Evolutionary conservation across 2,329 filamentous ascomycete genomes (phyloP).

Genomic region (Xylaria sp.): DNA sequence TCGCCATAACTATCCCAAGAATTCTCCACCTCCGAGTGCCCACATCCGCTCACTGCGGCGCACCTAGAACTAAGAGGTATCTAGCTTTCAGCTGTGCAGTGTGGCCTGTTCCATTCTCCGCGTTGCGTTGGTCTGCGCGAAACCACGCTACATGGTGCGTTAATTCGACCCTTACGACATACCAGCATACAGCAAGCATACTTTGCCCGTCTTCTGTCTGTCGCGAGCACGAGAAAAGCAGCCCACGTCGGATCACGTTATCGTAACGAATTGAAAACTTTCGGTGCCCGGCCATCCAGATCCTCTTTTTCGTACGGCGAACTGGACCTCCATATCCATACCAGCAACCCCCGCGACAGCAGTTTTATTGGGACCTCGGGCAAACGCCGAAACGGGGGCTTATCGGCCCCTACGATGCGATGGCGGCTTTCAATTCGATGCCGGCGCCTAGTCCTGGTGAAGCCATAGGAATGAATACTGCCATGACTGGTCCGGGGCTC

Average conservation of each 20-base stretch:
- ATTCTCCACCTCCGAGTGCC: slow-evolving; percentile 32
- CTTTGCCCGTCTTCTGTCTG: neutral
- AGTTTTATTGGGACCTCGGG: slow-evolving; percentile 17
- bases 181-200: slow-evolving; percentile 3
- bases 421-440: slow-evolving; percentile 69
- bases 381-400: slow-evolving; percentile 39
- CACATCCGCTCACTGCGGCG: slow-evolving; percentile 23
- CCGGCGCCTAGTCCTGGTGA: slow-evolving; percentile 59
- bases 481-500: slow-evolving; percentile 51
- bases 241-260: neutral
- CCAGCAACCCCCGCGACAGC: slow-evolving; percentile 23
- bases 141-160: slow-evolving; percentile 16
- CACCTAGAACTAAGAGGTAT: neutral
- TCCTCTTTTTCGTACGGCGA: slow-evolving; percentile 1
- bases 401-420: slow-evolving; percentile 57
- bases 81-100: slow-evolving; percentile 15
- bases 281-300: slow-evolving; percentile 3
- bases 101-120: slow-evolving; percentile 29
- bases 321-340: slow-evolving; percentile 27
- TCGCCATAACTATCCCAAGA: slow-evolving; percentile 28
- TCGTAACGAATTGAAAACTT: slow-evolving; percentile 21
- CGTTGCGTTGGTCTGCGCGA: slow-evolving; percentile 21
- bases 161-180: neutral
- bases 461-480: slow-evolving; percentile 57
- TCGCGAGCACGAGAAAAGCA: slow-evolving; percentile 7